Conservation (phyloP, 1,284 basidiomycete genomes). For the Irpex sp. region DNA sequence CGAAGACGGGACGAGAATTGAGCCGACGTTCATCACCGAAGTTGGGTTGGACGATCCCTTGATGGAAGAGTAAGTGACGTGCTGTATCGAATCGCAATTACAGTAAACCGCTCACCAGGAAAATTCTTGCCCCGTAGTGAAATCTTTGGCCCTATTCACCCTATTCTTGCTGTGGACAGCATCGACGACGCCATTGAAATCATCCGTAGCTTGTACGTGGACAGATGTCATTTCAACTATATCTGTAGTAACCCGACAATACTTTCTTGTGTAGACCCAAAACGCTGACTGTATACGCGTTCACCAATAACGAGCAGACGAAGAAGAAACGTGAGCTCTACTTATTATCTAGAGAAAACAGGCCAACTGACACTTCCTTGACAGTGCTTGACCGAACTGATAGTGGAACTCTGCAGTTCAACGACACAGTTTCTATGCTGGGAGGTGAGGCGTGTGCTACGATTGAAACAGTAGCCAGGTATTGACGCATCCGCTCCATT, state of each 20-base stretch:
- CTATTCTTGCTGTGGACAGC: slow-evolving; percentile 54
- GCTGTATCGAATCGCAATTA: too few relatives aligned
- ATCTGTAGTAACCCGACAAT: neutral
- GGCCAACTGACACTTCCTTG: neutral
- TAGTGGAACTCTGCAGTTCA: slow-evolving; percentile 47
- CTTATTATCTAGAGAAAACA: slow-evolving; percentile 14
- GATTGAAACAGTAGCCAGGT: too few relatives aligned
- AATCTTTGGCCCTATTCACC: slow-evolving; percentile 64
- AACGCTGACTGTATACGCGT: slow-evolving; percentile 46
- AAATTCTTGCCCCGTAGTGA: slow-evolving; percentile 35
- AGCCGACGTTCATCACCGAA: slow-evolving; percentile 44
- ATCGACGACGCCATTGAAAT: slow-evolving; percentile 46
- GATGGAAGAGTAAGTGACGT: slow-evolving; percentile 42
- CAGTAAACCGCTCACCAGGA: neutral
- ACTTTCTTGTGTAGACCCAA: slow-evolving; percentile 27
- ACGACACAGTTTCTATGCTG: slow-evolving; percentile 47
- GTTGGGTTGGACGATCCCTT: slow-evolving; percentile 45
- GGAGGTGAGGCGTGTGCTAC: slow-evolving; percentile 20
- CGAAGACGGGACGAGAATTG: slow-evolving; percentile 35
- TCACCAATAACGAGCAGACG: slow-evolving; percentile 35
- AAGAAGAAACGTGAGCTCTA: slow-evolving; percentile 33
- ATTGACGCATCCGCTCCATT: neutral
- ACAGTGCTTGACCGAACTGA: slow-evolving; percentile 43
- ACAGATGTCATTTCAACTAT: neutral
- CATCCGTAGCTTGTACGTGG: slow-evolving; percentile 37